These are phyloP conservation scores for Claviceps maximensis DNA, from an alignment of 2,329 filamentous ascomycete species.

Conservation along the genomic window DNA sequence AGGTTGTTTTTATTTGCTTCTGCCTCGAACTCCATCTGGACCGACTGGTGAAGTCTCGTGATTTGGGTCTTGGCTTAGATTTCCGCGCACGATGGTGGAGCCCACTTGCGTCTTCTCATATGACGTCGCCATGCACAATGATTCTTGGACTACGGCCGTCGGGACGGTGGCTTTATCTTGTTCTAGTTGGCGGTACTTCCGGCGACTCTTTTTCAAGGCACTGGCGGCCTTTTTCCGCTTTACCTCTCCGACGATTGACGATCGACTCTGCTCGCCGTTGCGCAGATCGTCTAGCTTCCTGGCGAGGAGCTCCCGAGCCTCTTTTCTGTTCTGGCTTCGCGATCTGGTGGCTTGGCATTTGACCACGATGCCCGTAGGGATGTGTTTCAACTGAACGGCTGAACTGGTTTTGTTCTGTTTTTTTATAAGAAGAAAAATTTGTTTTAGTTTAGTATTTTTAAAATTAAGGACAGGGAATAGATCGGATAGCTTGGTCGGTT, in stretches of 20 bases:
- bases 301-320: slow-evolving; percentile 65
- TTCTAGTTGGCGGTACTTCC: slow-evolving; percentile 59
- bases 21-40: neutral
- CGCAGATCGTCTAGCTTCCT: slow-evolving; percentile 59
- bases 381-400: slow-evolving; percentile 82
- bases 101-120: neutral
- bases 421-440: no score
- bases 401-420: slow-evolving; percentile 85
- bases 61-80: neutral
- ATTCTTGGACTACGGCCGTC: neutral
- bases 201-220: slow-evolving; percentile 64
- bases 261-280: slow-evolving; percentile 57
- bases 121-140: neutral
- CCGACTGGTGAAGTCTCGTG: neutral
- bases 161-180: slow-evolving; percentile 27
- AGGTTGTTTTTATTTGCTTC: neutral
- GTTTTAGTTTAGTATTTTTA: neutral
- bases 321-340: slow-evolving; percentile 73
- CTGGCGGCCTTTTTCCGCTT: slow-evolving; percentile 62
- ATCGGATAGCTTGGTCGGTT: no score
- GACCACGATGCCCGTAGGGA: slow-evolving; percentile 81
- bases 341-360: slow-evolving; percentile 90
- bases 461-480: no score
- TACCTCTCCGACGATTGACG: slow-evolving; percentile 47
- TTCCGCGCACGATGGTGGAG: neutral